Percentiles rank a stretch among this genome's conserved stretches.
Evolutionary conservation across 1,139 yeast species (phyloP).

Genomic region (Yamadazyma blattariae): DNA sequence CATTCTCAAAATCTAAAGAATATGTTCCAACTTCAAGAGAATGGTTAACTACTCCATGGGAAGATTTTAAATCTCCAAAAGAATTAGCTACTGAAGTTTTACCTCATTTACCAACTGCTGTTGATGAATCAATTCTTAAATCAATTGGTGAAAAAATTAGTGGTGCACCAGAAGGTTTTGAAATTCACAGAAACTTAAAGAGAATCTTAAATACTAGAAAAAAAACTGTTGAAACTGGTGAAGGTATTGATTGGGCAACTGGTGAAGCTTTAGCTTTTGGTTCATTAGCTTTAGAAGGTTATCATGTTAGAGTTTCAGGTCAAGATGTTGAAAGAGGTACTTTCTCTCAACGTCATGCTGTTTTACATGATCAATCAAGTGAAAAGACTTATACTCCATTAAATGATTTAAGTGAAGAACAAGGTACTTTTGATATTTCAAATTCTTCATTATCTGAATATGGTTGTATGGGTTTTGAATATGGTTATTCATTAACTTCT

Average conservation of each 20-base stretch:
- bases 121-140: slow-evolving; percentile 67
- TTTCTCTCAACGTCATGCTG: slow-evolving; percentile 99
- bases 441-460: slow-evolving; percentile 98
- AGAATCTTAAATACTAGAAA: slow-evolving; percentile 87
- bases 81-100: slow-evolving; percentile 93
- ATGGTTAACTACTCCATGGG: slow-evolving; percentile 99
- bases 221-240: slow-evolving; percentile 85
- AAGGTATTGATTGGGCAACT: slow-evolving; percentile 98
- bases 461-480: slow-evolving; percentile 99
- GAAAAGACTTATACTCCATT: slow-evolving; percentile 85
- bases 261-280: slow-evolving; percentile 99
- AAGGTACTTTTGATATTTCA: slow-evolving; percentile 83
- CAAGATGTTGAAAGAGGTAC: slow-evolving; percentile 99
- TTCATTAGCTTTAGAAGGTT: slow-evolving; percentile 87
- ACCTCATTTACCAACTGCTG: slow-evolving; percentile 96
- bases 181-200: slow-evolving; percentile 92
- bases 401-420: slow-evolving; percentile 72
- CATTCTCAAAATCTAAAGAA: slow-evolving; percentile 83
- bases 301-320: slow-evolving; percentile 96
- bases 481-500: slow-evolving; percentile 95
- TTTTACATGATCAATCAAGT: slow-evolving; percentile 89
- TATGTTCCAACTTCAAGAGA: slow-evolving; percentile 91
- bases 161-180: slow-evolving; percentile 84
- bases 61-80: slow-evolving; percentile 96
- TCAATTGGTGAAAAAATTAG: slow-evolving; percentile 78